These are phyloP conservation scores for Nicotiana knightiana DNA, from an alignment of 257 asterid genomes.

Conservation along the genomic window DNA sequence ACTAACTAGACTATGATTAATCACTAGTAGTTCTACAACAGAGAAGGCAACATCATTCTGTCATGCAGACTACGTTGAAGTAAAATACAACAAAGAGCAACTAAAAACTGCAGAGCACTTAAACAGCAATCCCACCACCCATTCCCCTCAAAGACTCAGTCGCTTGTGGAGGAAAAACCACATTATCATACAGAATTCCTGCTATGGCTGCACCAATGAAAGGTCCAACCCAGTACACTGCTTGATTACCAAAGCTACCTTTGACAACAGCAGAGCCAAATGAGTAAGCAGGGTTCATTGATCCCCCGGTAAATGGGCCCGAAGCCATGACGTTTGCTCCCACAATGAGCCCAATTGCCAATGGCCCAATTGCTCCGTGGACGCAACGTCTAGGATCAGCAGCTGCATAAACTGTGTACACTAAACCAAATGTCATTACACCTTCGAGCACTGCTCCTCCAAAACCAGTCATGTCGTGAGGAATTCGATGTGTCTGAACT, in stretches of 20 bases:
- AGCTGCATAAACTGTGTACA: constrained; percentile 64
- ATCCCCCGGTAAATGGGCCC: constrained; percentile 80
- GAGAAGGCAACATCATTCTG: background rate
- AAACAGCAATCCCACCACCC: constrained; percentile 30
- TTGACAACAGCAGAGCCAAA: constrained; percentile 61
- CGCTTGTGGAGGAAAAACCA: constrained; percentile 45
- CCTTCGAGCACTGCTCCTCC: constrained; percentile 78
- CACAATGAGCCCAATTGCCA: constrained; percentile 52
- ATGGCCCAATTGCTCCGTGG: constrained; percentile 53
- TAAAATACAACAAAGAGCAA: background rate
- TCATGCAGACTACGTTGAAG: background rate
- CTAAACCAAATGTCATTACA: constrained; percentile 63
- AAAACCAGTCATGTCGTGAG: constrained; percentile 76
- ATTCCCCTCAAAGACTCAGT: constrained; percentile 32
- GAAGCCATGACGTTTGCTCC: constrained; percentile 83
- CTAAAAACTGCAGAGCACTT: background rate
- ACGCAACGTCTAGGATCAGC: constrained; percentile 49
- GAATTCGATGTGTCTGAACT: constrained; percentile 45
- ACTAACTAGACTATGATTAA: background rate
- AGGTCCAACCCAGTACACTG: constrained; percentile 86
- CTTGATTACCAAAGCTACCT: constrained; percentile 71
- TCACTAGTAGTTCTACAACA: background rate
- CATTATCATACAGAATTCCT: constrained; percentile 58
- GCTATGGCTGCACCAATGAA: constrained; percentile 69
- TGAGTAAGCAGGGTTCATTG: constrained; percentile 78